Conservation (phyloP, 768 basidiomycete species). For the Russula abietina region DNA sequence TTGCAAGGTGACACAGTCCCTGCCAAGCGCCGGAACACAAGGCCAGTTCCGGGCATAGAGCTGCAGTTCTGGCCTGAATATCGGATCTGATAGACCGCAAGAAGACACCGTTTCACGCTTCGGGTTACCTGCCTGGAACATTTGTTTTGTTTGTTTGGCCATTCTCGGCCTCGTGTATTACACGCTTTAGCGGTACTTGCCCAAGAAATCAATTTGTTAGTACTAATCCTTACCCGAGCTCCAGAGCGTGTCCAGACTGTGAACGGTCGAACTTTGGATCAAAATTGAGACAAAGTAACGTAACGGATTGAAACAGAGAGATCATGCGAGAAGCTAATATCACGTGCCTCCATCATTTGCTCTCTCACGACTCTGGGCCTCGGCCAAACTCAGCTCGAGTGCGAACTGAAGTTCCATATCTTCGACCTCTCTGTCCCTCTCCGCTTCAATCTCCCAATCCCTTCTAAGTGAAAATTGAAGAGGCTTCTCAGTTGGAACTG, state of each 20-base stretch:
- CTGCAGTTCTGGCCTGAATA: background rate
- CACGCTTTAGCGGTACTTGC: slow-evolving; percentile 6
- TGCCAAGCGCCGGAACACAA: background rate
- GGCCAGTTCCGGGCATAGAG: background rate
- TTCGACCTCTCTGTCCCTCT: slow-evolving; percentile 13
- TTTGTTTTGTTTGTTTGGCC: background rate
- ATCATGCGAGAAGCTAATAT: background rate
- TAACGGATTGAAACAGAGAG: slow-evolving; percentile 1
- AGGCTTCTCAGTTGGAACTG: background rate
- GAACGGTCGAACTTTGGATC: background rate
- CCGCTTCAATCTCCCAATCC: slow-evolving; percentile 10
- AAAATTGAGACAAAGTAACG: background rate
- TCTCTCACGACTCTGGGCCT: slow-evolving; percentile 19
- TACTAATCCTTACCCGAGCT: background rate
- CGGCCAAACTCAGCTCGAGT: slow-evolving; percentile 23
- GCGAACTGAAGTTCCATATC: slow-evolving; percentile 24
- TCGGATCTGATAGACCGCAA: slow-evolving; percentile 8
- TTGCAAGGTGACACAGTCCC: background rate
- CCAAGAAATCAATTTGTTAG: background rate
- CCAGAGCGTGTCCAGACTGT: background rate
- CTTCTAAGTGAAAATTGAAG: background rate
- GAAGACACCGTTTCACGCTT: background rate
- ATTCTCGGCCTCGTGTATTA: slow-evolving; percentile 16
- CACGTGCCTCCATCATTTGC: slow-evolving; percentile 7
- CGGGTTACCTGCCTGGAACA: background rate